Percentiles rank a stretch among this genome's conserved stretches.
Evolutionary conservation across 768 basidiomycete species (phyloP).

Genomic region (Tricholoma sp.): DNA sequence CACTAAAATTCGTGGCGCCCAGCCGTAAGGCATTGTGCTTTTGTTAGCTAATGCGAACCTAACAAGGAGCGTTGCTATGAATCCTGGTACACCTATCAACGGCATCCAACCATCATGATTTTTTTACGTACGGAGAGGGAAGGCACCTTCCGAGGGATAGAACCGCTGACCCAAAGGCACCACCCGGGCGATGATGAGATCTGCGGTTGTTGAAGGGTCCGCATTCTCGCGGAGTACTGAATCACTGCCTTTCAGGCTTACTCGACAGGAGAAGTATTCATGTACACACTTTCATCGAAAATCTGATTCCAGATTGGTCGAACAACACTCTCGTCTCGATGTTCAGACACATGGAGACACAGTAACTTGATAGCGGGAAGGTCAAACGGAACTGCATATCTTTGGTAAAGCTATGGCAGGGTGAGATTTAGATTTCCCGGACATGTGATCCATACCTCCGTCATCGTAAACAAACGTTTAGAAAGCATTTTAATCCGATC

Average conservation of each 20-base stretch:
- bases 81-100: constrained; percentile 43
- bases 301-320: constrained; percentile 87
- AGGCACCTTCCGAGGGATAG: constrained; percentile 87
- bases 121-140: constrained; percentile 68
- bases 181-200: constrained; percentile 58
- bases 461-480: constrained; percentile 67
- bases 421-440: neutral
- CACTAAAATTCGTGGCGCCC: constrained; percentile 74
- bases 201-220: constrained; percentile 50
- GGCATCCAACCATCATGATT: neutral
- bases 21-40: constrained; percentile 60
- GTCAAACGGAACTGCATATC: constrained; percentile 84
- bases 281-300: constrained; percentile 64
- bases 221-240: constrained; percentile 54
- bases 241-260: neutral
- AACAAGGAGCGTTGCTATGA: constrained; percentile 71
- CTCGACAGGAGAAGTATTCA: neutral
- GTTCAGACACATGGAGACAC: constrained; percentile 91
- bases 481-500: constrained; percentile 57
- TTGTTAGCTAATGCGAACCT: constrained; percentile 63
- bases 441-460: constrained; percentile 53
- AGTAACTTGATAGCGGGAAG: constrained; percentile 80
- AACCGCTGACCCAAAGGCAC: constrained; percentile 78
- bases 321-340: constrained; percentile 77
- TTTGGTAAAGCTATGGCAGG: constrained; percentile 67